These are phyloP conservation scores for Eucalyptus decipiens DNA, from an alignment of 345 rosid genomes.

Conservation along the genomic window DNA sequence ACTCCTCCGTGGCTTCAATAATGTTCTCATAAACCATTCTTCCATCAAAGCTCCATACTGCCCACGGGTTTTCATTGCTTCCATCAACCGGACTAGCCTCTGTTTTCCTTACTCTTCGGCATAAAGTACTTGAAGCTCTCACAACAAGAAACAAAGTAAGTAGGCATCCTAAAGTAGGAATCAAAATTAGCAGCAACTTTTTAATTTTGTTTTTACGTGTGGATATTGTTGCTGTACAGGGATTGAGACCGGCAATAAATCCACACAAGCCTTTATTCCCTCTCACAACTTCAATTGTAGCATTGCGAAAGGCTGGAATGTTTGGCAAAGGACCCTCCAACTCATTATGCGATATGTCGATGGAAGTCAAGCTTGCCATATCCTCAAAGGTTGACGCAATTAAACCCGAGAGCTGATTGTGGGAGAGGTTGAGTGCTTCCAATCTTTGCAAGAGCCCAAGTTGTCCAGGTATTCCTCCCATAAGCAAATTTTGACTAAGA, in stretches of 20 bases:
- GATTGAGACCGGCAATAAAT: not conserved
- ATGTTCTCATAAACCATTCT: slow-evolving; percentile 1
- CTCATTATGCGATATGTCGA: slow-evolving; percentile 11
- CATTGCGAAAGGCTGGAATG: slow-evolving; percentile 6
- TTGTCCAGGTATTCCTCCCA: not conserved
- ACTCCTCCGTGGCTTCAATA: not conserved
- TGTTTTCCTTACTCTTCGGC: not conserved
- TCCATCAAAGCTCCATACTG: not conserved
- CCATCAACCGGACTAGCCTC: not conserved
- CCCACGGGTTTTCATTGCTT: not conserved
- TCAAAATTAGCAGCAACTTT: not conserved
- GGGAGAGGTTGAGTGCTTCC: not conserved
- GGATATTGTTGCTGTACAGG: not conserved
- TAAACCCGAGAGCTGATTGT: not conserved
- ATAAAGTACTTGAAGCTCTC: not conserved
- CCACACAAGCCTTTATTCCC: slow-evolving; percentile 15
- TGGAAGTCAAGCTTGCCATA: not conserved
- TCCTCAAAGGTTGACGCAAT: not conserved
- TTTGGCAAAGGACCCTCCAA: slow-evolving; percentile 20
- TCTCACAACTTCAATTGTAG: not conserved
- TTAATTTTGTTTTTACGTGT: not conserved
- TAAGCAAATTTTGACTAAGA: not conserved
- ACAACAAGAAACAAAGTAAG: not conserved
- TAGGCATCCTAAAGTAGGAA: not conserved
- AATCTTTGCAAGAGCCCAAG: not conserved